Percentiles rank a stretch among this genome's conserved stretches.
phyloP scores from a whole-genome alignment of 1,284 basidiomycete species.

The Pseudozyma hubeiensis region DNA sequence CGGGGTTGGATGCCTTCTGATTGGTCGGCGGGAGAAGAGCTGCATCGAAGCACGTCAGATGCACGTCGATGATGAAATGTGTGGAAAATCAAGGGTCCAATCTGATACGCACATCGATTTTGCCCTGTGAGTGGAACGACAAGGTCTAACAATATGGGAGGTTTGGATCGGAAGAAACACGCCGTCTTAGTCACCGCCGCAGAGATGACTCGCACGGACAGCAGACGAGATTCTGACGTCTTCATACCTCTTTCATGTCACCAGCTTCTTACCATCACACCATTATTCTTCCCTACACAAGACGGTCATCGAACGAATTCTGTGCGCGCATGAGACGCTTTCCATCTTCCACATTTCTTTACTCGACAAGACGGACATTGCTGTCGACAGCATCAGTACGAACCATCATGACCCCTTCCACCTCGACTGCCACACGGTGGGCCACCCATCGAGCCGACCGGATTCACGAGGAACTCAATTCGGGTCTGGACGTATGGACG shows the following conservation, averaged over 20 bases:
- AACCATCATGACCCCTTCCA: slow-evolving; percentile 29
- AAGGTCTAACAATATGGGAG: not conserved
- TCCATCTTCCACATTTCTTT: not conserved
- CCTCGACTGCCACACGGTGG: slow-evolving; percentile 40
- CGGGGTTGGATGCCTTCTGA: slow-evolving; percentile 10
- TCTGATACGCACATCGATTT: not conserved
- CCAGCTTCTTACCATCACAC: not conserved
- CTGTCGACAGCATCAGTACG: slow-evolving; percentile 1
- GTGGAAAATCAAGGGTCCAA: slow-evolving; percentile 8
- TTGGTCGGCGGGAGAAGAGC: slow-evolving; percentile 11
- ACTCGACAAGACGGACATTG: not conserved
- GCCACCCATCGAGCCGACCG: slow-evolving; percentile 42
- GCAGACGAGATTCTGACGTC: not conserved
- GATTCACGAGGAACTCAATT: slow-evolving; percentile 53
- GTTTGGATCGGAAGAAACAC: not conserved
- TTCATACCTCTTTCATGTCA: not conserved
- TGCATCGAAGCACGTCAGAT: slow-evolving; percentile 32
- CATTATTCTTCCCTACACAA: not conserved
- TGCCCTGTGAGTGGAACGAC: not conserved
- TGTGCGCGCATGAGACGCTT: slow-evolving; percentile 18
- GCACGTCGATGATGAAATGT: slow-evolving; percentile 34
- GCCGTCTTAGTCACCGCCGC: slow-evolving; percentile 2
- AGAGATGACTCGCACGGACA: slow-evolving; percentile 9
- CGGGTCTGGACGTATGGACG: slow-evolving; percentile 65
- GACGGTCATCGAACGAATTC: not conserved